Evolutionary conservation across 2,329 filamentous ascomycete genomes (phyloP).

Genomic region (Thermoascus crustaceus): DNA sequence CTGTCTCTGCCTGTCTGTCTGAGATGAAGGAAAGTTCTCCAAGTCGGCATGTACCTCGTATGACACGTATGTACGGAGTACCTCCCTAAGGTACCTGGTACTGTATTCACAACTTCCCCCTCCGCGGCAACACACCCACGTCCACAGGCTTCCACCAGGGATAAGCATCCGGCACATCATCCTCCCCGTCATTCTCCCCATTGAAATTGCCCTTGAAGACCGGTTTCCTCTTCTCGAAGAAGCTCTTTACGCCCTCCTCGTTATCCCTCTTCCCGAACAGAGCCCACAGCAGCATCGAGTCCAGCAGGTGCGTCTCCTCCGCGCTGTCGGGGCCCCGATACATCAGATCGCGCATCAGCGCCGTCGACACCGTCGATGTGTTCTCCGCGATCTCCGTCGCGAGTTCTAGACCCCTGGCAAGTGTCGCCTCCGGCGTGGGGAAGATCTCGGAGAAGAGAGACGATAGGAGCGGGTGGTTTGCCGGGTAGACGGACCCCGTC

Average conservation of each 20-base stretch:
- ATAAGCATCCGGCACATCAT: too few species aligned
- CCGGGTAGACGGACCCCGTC: constrained; percentile 55
- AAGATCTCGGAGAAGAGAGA: constrained; percentile 61
- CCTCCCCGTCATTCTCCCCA: too few species aligned
- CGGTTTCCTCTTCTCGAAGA: constrained; percentile 55
- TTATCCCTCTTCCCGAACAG: constrained; percentile 45
- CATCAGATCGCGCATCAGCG: constrained; percentile 65
- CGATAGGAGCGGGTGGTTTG: constrained; percentile 43
- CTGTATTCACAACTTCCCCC: too few species aligned
- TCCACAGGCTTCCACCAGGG: too few species aligned
- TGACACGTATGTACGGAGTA: too few species aligned
- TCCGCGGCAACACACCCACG: too few species aligned
- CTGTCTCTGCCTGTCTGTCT: too few species aligned
- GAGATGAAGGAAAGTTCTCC: too few species aligned
- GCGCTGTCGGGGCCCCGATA: constrained; percentile 47
- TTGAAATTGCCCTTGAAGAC: constrained; percentile 45
- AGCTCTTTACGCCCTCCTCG: constrained; percentile 54
- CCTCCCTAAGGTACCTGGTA: too few species aligned
- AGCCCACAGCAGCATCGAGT: constrained; percentile 39
- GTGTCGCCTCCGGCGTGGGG: constrained; percentile 49
- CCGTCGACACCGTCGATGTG: constrained; percentile 55
- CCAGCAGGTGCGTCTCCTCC: constrained; percentile 63
- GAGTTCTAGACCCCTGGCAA: constrained; percentile 57
- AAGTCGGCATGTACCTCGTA: too few species aligned
- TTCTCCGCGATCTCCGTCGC: constrained; percentile 60